Base-by-base conservation (phyloP, 208 protist genomes). In the Porcisia hertigi region DNA sequence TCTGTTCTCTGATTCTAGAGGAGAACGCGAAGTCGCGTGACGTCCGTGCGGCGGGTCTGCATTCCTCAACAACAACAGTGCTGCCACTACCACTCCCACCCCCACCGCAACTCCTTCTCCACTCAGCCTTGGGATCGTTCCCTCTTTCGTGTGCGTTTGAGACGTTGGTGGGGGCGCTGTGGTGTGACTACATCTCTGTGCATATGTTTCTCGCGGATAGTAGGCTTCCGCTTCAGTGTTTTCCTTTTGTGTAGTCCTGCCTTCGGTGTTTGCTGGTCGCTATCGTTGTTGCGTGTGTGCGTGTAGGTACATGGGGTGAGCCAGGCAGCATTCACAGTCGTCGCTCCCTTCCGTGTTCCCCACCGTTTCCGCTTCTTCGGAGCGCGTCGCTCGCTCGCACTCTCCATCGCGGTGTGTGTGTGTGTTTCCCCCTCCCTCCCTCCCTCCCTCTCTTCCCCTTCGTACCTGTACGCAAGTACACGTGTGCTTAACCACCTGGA, bases 201-300 rank as follows among this genome's bases (percentile, higher is more conserved):
- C 20, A 36, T 12, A 30, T 60, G 23, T 65, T 9, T n/a, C 16
- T n/a, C 41, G 30, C 14, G 1, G 12, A 14, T 8, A 20, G 16
- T 20, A 6, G 34, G 43, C 36, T 53, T 18, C 43, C 11, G 20
- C 39, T 47, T 6, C 14, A 18, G 43, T 54, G 8, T 62, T 79
- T 75, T 73, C 69, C 59, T 75, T 63, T 80, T 73, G 59, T 16
- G 34, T 43, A 16, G 47, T 12, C 11, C 11, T 52, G 5, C 11
- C 47, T 52, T 52, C 47, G 11, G 47, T 12, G 12, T 41, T 14
- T 65, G 60, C 9, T 41, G 25, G 4, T 65, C 39, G 3, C 25
- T 65, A 5, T 16, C 39, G 20, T 39, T 39, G 6, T 16, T 65
- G 34, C 60, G 60, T 65, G 60, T 43, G 6, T 65, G 60, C 25